These are phyloP conservation scores for Hylodesmum podocarpum DNA, from an alignment of 306 rosid genomes.

Conservation along the genomic window DNA sequence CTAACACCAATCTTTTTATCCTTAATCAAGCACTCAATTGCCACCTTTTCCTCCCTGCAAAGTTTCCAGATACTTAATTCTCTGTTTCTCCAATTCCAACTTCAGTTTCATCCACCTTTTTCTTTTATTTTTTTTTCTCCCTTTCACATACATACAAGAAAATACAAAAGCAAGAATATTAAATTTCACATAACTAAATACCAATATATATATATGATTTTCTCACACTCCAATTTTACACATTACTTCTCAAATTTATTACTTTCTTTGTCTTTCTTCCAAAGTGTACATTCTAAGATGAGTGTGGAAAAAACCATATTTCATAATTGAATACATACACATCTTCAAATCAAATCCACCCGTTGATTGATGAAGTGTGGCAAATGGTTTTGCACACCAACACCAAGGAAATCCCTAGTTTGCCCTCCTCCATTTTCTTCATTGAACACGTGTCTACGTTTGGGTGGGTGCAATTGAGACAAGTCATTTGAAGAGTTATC, in stretches of 20 bases:
- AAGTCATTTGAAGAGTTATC: constrained; percentile 48
- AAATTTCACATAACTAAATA: constrained; percentile 7
- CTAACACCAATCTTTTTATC: constrained; percentile 51
- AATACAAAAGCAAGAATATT: not conserved
- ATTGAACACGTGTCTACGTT: constrained; percentile 55
- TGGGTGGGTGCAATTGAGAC: constrained; percentile 55
- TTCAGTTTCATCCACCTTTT: constrained; percentile 17
- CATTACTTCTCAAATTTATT: not conserved
- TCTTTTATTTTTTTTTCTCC: constrained; percentile 32
- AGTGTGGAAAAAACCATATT: not conserved
- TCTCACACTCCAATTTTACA: not conserved
- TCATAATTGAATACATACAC: not conserved
- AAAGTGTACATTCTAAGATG: not conserved
- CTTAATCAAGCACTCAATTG: constrained; percentile 52
- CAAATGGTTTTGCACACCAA: constrained; percentile 72
- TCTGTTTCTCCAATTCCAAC: constrained; percentile 33
- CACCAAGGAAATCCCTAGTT: constrained; percentile 91
- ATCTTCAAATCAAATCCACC: constrained; percentile 58
- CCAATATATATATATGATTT: not conserved
- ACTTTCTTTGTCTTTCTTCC: not conserved
- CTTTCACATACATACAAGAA: not conserved
- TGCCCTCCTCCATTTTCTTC: constrained; percentile 61
- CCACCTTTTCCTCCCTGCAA: constrained; percentile 59
- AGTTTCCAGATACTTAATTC: constrained; percentile 50
- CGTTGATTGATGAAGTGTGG: constrained; percentile 67